These are phyloP conservation scores for Gentiana dahurica DNA, from an alignment of 257 asterid species.

Conservation along the genomic window DNA sequence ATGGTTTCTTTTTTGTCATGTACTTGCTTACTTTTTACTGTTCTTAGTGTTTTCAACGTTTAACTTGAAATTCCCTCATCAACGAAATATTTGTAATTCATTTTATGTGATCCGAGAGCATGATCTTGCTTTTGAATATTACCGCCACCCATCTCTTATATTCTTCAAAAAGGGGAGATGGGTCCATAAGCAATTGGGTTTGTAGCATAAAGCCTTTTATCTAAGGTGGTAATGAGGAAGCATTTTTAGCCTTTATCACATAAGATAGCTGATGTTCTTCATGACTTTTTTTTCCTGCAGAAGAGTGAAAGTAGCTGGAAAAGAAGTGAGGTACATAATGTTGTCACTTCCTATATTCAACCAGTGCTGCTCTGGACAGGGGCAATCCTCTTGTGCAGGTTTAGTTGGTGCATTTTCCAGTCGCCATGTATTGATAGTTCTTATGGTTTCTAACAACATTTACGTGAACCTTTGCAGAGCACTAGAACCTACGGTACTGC, in stretches of 20 bases:
- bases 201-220: no score
- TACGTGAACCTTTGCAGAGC: slow-evolving; percentile 12
- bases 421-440: background rate
- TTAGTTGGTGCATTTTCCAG: background rate
- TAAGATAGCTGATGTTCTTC: slow-evolving; percentile 3
- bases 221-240: no score
- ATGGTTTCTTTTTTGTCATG: slow-evolving; percentile 16
- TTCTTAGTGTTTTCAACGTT: no score
- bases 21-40: slow-evolving; percentile 6
- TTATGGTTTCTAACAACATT: background rate
- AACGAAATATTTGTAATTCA: no score
- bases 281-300: slow-evolving; percentile 5
- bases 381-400: slow-evolving; percentile 27
- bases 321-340: slow-evolving; percentile 12
- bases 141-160: no score
- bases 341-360: slow-evolving; percentile 17
- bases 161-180: no score
- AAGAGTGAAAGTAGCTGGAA: slow-evolving; percentile 21
- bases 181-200: no score
- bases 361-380: slow-evolving; percentile 30
- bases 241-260: background rate
- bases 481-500: slow-evolving; percentile 21
- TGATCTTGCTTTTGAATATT: no score
- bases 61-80: no score
- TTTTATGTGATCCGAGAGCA: no score